These are phyloP conservation scores for Lavandula angustifolia DNA, from an alignment of 257 asterid genomes.

Conservation along the genomic window DNA sequence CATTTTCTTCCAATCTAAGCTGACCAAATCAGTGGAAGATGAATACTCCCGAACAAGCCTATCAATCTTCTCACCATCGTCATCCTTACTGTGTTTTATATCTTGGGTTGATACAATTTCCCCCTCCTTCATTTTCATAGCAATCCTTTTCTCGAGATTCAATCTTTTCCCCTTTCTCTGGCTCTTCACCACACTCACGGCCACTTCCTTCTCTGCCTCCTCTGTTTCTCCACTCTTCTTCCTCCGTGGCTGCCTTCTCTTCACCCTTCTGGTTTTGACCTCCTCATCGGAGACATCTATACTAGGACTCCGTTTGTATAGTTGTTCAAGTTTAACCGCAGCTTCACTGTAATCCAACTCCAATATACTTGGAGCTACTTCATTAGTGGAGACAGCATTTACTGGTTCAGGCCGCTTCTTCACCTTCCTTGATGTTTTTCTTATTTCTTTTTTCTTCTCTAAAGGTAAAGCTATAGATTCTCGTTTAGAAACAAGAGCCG, in stretches of 20 bases:
- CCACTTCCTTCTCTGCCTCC: constrained; percentile 37
- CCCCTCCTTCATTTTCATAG: constrained; percentile 51
- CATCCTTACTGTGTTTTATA: constrained; percentile 34
- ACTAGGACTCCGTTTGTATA: constrained; percentile 58
- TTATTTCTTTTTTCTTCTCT: constrained; percentile 49
- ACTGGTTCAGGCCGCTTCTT: constrained; percentile 40
- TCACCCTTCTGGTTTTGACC: constrained; percentile 37
- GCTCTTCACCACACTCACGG: constrained; percentile 47
- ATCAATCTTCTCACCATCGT: constrained; percentile 51
- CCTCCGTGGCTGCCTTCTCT: constrained; percentile 48
- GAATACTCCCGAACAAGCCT: constrained; percentile 78
- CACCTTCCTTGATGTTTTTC: constrained; percentile 48
- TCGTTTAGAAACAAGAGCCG: constrained; percentile 52
- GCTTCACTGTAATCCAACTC: constrained; percentile 83
- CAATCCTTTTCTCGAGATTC: constrained; percentile 75
- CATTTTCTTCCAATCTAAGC: constrained; percentile 85
- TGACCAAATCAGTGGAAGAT: constrained; percentile 49
- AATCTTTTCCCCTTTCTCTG: constrained; percentile 51
- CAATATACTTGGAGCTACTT: constrained; percentile 49
- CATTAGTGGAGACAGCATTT: constrained; percentile 52
- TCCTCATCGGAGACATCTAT: constrained; percentile 43
- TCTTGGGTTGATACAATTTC: constrained; percentile 39
- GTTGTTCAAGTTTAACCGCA: constrained; percentile 71
- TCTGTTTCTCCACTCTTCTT: constrained; percentile 44
- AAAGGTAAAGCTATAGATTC: constrained; percentile 56